Percentiles rank a stretch among this genome's conserved stretches.
phyloP scores from a whole-genome alignment of 306 rosid species.

The Alnus glutinosa region DNA sequence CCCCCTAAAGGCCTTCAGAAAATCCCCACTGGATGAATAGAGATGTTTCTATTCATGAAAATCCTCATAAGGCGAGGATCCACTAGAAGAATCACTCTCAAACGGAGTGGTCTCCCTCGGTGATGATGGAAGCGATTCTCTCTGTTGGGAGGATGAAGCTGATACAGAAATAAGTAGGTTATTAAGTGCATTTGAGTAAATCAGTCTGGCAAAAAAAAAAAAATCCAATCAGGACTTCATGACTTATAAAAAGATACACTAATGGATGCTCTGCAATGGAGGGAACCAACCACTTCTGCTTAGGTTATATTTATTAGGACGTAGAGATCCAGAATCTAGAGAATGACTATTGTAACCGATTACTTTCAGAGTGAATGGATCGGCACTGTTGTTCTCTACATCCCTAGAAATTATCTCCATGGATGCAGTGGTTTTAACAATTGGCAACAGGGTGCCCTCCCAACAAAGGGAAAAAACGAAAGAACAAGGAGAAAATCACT shows the following conservation, averaged over 20 bases:
- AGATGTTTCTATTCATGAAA: slow-evolving; percentile 58
- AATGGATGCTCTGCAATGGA: not conserved
- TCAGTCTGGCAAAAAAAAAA: not conserved
- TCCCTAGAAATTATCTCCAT: not conserved
- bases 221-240: slow-evolving; percentile 15
- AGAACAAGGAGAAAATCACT: not conserved
- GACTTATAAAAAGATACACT: not conserved
- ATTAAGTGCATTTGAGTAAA: slow-evolving; percentile 2
- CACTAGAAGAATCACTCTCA: slow-evolving; percentile 88
- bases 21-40: slow-evolving; percentile 16
- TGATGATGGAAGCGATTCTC: slow-evolving; percentile 81
- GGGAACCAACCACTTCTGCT: not conserved
- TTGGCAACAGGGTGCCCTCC: no score
- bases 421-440: no score
- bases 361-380: not conserved
- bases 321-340: not conserved
- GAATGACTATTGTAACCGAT: not conserved
- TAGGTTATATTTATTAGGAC: not conserved
- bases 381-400: not conserved
- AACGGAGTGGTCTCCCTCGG: slow-evolving; percentile 79
- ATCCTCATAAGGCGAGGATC: slow-evolving; percentile 88
- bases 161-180: slow-evolving; percentile 26
- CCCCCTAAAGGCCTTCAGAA: slow-evolving; percentile 9
- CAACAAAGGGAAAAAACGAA: no score
- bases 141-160: slow-evolving; percentile 83